Base-by-base conservation (phyloP, 2,329 filamentous ascomycete species). In the Fusarium dlaminii region DNA sequence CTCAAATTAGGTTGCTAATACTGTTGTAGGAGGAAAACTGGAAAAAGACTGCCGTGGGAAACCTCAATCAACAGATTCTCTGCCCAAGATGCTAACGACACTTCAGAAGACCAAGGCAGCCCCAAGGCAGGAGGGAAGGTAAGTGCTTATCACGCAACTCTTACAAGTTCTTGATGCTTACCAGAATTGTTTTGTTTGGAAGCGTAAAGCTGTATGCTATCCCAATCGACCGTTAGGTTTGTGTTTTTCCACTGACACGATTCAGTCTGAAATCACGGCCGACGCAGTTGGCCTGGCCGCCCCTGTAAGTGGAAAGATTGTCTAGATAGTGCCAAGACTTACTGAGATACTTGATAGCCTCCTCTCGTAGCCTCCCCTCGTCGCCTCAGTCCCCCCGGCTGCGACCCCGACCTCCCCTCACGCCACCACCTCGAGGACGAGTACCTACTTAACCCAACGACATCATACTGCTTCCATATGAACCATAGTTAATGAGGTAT, bases 1-100 rank as follows among this genome's bases (percentile, higher is more conserved):
- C n/a, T 2, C 22, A 42, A 9, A 0, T n/a, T 22, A 40, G 37
- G 37, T 22, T 17, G 22, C 40, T 42, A n/a, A 42, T 5, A n/a
- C 40, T 8, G 14, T 3, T 5, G 17, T 17, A 15, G 39, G n/a
- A 42, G 14, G 22, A 14, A 9, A 5, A 5, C 0, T 8, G 7
- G 39, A 42, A 15, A 22, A n/a, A n/a, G 13, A 42, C 22, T 0
- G 22, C 39, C 22, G 22, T 42, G 4, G 1, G 22, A 40, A n/a
- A n/a, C 13, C 34, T 18, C 34, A 17, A 40, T 6, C 22, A 10
- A 10, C 22, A 15, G 39, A 15, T 40, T 22, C 13, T 40, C 6
- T 13, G 13, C 39, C 22, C 14, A n/a, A n/a, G n/a, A n/a, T n/a
- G n/a, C 22, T 15, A 6, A 10, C 22, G 2, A 22, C 20, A 40